Conservation (phyloP, 2,329 filamentous ascomycete species). For the Hortaea werneckii region DNA sequence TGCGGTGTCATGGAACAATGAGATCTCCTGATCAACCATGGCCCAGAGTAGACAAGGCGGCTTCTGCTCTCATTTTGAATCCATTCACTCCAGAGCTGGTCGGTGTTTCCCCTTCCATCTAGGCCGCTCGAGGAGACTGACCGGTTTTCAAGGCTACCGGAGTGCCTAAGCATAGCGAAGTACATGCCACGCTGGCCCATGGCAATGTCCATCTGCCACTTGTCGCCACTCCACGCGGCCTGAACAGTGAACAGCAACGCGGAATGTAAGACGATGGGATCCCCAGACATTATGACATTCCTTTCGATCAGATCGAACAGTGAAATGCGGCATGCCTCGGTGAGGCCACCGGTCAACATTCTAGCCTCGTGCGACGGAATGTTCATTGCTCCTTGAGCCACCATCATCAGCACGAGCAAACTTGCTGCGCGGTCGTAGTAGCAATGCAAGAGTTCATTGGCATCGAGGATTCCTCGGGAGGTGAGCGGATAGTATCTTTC, state of each 20-base stretch:
- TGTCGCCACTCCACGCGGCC: constrained; percentile 64
- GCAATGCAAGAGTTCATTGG: constrained; percentile 54
- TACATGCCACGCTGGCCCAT: constrained; percentile 68
- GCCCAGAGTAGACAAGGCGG: constrained; percentile 68
- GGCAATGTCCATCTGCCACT: constrained; percentile 68
- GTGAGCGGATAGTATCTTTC: constrained; percentile 57
- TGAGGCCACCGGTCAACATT: constrained; percentile 55
- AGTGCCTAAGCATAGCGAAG: constrained; percentile 60
- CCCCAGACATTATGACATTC: constrained; percentile 57
- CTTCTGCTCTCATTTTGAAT: constrained; percentile 52
- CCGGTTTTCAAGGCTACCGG: constrained; percentile 49
- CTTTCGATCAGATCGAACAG: constrained; percentile 64
- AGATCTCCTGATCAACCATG: constrained; percentile 63
- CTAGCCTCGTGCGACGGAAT: constrained; percentile 56
- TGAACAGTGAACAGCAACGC: constrained; percentile 58
- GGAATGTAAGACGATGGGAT: constrained; percentile 54
- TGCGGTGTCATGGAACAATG: constrained; percentile 54
- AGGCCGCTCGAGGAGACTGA: constrained; percentile 36
- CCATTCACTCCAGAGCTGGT: constrained; percentile 54
- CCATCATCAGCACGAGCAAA: constrained; percentile 59
- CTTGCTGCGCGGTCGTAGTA: constrained; percentile 56
- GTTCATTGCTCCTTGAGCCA: constrained; percentile 59
- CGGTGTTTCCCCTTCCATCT: constrained; percentile 37
- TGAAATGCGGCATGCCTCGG: constrained; percentile 61
- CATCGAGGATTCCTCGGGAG: constrained; percentile 49